These are phyloP conservation scores for Trichoderma orchidacearum DNA, from an alignment of 495 filamentous ascomycete species.

Conservation along the genomic window DNA sequence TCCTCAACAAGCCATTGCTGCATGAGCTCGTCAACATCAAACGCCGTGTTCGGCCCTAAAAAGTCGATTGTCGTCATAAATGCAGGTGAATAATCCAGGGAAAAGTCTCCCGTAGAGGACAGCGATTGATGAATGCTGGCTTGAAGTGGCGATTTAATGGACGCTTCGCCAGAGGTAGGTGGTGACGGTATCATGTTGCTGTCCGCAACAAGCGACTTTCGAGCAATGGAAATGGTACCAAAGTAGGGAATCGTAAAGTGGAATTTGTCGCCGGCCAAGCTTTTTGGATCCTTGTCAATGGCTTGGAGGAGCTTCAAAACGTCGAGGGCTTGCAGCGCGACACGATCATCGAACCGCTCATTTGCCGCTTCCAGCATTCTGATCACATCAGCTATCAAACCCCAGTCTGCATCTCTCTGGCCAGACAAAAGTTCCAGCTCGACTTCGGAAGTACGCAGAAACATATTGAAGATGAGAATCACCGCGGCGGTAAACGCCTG, in stretches of 20 bases:
- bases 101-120: neutral
- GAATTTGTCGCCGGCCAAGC: neutral
- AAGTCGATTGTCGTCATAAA: neutral
- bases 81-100: neutral
- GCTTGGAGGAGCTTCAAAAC: neutral
- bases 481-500: neutral
- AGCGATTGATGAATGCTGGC: too few relatives aligned
- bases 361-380: neutral
- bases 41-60: neutral
- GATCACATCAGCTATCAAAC: neutral
- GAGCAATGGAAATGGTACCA: neutral
- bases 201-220: neutral
- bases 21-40: neutral
- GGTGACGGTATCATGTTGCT: too few relatives aligned
- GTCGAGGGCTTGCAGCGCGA: neutral
- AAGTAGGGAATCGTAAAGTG: neutral
- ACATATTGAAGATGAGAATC: neutral
- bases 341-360: neutral
- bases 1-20: neutral
- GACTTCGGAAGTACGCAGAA: neutral
- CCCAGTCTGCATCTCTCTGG: neutral
- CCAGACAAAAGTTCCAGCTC: neutral
- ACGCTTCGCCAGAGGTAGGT: too few relatives aligned
- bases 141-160: too few relatives aligned
- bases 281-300: neutral